Base-by-base conservation (phyloP, 2,329 filamentous ascomycete species). In the Endocalyx cinctus region DNA sequence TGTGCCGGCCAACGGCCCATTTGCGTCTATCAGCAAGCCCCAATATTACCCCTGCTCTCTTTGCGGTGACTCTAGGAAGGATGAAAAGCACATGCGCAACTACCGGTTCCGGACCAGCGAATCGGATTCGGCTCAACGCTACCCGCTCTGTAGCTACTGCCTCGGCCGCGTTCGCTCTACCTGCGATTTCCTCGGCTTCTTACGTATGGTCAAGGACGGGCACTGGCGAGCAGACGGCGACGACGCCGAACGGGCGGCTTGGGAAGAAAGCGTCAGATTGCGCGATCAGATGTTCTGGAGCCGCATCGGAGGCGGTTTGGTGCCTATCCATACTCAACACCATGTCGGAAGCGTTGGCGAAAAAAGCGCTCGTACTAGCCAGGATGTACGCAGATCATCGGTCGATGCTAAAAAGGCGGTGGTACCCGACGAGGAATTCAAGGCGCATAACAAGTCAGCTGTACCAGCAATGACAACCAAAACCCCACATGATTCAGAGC, bases 241-340 rank as follows among this genome's bases (percentile, higher is more conserved):
- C 25, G 87, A 92, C 31, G 85, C 88, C 20, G 87, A 94, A 60
- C 87, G 84, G 53, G 77, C 79, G 17, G 87, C 88, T 0, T 98
- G 92, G 92, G 90, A 97, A 55, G 92, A 98, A 65, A 87, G 87
- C 37, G 84, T 96, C 10, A 78, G 84, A 18, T 63, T 97, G 29
- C 74, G 92, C 31, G 92, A 98, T 58, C 82, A 90, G 48, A 95
- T 98, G 84, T 98, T 98, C 57, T 98, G 92, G 92, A 79, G 86
- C 31, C 77, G 92, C 35, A 79, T 98, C 33, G 90, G 90, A 17
- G 92, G 89, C 17, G 92, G 92, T 11, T 87, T 98, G 3, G 66
- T 97, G 10, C 92, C 90, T 2, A 68, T 74, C 8, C 49, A 51
- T 10, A 42, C 34, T 5, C 49, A 51, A 27, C 29, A 28, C 1